Conservation (phyloP, 176 grass and related monocot genomes). For the Alopecurus myosuroides region DNA sequence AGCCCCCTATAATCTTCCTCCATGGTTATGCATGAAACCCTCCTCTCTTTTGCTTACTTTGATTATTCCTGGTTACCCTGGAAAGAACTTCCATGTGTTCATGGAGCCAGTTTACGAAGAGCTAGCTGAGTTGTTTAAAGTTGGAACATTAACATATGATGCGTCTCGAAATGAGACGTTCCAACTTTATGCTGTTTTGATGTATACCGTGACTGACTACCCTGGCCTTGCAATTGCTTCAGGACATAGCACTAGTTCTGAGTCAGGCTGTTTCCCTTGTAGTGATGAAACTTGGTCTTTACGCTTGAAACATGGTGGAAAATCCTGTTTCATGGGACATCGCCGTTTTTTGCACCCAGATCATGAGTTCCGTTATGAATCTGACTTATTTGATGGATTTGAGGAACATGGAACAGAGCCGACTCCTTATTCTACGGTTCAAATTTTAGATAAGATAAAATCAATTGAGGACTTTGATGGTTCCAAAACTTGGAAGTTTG, state of each 20-base stretch:
- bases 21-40: slow-evolving; percentile 17
- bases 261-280: not conserved
- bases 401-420: no score
- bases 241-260: not conserved
- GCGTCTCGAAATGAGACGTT: slow-evolving; percentile 3
- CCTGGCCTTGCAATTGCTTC: no score
- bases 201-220: no score
- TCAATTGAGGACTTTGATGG: no score
- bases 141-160: slow-evolving; percentile 3
- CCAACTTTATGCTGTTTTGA: no score
- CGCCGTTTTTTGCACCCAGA: not conserved
- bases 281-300: not conserved
- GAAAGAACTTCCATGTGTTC: not conserved
- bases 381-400: no score
- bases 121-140: not conserved
- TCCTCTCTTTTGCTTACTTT: slow-evolving; percentile 3
- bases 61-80: not conserved
- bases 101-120: slow-evolving; percentile 9
- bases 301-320: not conserved
- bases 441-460: no score
- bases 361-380: not conserved
- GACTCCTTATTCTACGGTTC: no score
- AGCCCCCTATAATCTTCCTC: not conserved
- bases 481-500: no score
- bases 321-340: not conserved